These are phyloP conservation scores for Camellia sinensis DNA, from an alignment of 148 eudicot genomes.

Conservation along the genomic window DNA sequence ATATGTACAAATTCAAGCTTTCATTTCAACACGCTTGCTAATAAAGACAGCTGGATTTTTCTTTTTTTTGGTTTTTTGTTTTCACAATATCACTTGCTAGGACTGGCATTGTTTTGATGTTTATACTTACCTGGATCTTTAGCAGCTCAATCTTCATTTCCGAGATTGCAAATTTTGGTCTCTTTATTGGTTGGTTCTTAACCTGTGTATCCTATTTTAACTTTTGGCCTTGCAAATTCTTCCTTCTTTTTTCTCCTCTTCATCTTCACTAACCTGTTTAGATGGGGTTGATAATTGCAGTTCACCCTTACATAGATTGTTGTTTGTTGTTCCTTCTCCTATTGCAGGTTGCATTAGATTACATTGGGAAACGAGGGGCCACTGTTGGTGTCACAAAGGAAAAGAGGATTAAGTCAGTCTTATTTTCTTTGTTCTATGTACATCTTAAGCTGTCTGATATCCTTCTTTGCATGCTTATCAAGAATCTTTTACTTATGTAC, in stretches of 20 bases:
- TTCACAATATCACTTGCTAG: background rate
- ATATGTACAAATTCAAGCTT: background rate
- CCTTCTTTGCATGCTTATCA: background rate
- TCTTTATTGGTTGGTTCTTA: background rate
- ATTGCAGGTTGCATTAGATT: constrained; percentile 87
- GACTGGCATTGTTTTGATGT: background rate
- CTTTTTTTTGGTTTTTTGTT: background rate
- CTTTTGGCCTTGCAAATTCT: background rate
- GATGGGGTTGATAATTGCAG: background rate
- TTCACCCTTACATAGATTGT: background rate
- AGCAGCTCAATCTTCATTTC: background rate
- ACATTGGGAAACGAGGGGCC: constrained; percentile 96
- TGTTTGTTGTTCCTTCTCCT: background rate
- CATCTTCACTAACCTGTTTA: background rate
- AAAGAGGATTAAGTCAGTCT: constrained; percentile 78
- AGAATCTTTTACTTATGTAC: background rate
- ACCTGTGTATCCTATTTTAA: background rate
- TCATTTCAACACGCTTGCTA: background rate
- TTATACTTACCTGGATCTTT: background rate
- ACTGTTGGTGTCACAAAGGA: constrained; percentile 91
- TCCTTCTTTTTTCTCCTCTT: background rate
- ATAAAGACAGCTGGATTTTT: background rate
- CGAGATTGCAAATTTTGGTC: background rate
- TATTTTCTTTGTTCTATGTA: constrained; percentile 5
- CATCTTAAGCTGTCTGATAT: background rate